phyloP scores from a whole-genome alignment of 192 early-diverging fungal genomes.

The Anaeromyces robustus region DNA sequence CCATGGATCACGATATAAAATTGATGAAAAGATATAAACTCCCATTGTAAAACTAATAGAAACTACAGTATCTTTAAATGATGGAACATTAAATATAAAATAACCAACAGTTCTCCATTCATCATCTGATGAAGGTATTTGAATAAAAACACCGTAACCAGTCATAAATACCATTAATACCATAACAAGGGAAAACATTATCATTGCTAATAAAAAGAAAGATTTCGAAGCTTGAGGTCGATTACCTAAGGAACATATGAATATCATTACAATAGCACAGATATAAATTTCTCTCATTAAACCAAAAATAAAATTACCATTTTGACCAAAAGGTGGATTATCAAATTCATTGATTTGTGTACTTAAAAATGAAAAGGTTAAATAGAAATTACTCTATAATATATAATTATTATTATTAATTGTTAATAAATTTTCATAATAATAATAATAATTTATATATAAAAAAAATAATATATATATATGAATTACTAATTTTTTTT shows the following conservation, averaged over 20 bases:
- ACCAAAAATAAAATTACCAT: constrained; percentile 43
- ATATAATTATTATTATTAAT: too few species aligned
- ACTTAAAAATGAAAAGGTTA: constrained; percentile 71
- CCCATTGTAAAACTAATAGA: constrained; percentile 45
- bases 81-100: constrained; percentile 9
- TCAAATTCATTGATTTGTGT: constrained; percentile 18
- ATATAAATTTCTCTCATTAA: constrained; percentile 63
- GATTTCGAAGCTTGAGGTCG: constrained; percentile 75
- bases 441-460: too few species aligned
- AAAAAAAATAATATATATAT: too few species aligned
- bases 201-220: constrained; percentile 54
- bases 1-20: constrained; percentile 62
- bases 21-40: constrained; percentile 42
- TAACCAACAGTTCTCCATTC: background rate
- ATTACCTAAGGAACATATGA: constrained; percentile 90
- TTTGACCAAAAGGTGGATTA: constrained; percentile 13
- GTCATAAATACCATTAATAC: constrained; percentile 56
- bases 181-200: constrained; percentile 80
- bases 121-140: background rate
- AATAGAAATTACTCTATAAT: constrained; percentile 58
- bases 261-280: constrained; percentile 60
- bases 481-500: too few species aligned
- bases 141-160: background rate
- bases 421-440: too few species aligned
- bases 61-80: constrained; percentile 35